phyloP scores from a whole-genome alignment of 2,329 filamentous ascomycete species.

The Emericellopsis atlantica region DNA sequence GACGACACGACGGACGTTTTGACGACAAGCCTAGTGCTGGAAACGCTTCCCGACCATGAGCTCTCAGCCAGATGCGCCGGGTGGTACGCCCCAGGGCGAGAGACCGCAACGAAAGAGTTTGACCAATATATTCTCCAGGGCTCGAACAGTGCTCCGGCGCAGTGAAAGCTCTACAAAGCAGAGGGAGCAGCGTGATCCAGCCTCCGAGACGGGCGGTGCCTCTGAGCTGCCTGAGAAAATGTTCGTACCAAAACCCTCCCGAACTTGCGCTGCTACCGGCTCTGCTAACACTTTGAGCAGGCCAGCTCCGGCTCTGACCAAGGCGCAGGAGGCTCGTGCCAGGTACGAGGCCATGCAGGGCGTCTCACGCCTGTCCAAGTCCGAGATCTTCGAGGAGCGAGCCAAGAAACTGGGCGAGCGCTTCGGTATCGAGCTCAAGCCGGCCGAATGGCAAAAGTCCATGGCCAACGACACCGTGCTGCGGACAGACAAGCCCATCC shows the following conservation, averaged over 20 bases:
- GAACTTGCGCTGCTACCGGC: no score
- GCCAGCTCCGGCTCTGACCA: constrained; percentile 1
- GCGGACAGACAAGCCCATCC: constrained; percentile 62
- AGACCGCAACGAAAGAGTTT: constrained; percentile 32
- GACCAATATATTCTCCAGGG: constrained; percentile 31
- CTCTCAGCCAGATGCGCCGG: no score
- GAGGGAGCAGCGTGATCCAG: constrained; percentile 5
- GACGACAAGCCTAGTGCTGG: no score
- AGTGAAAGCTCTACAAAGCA: constrained; percentile 19
- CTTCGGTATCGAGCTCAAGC: constrained; percentile 42
- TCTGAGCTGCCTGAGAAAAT: not conserved
- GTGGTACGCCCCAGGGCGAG: constrained; percentile 11
- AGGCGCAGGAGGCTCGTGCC: constrained; percentile 7
- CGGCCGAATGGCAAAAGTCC: constrained; percentile 36
- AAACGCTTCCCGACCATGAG: no score
- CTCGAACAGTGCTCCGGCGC: constrained; percentile 37
- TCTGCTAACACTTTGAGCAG: not conserved
- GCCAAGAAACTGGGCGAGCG: constrained; percentile 41
- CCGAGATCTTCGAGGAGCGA: constrained; percentile 41
- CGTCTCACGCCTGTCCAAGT: constrained; percentile 29
- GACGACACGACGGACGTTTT: no score
- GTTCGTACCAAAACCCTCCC: not conserved
- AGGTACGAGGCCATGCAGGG: constrained; percentile 16
- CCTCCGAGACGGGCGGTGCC: not conserved
- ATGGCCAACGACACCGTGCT: constrained; percentile 35